Evolutionary conservation across 108 stramenopile genomes (phyloP).

Genomic region (Nitzschia sp.): DNA sequence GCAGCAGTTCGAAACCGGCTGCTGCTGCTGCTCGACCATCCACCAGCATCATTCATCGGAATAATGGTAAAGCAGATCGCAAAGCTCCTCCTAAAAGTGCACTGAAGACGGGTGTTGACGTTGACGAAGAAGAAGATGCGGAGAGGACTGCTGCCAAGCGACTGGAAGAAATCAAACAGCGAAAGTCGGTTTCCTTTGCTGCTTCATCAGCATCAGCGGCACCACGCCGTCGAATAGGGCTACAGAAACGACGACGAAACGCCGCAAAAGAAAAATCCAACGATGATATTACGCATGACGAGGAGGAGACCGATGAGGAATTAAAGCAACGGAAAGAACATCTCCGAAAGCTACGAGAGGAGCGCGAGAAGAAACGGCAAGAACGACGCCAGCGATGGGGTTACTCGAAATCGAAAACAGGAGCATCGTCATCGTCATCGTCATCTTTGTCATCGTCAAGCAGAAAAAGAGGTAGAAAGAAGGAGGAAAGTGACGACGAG

Average conservation of each 20-base stretch:
- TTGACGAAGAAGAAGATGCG: neutral
- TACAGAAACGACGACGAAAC: conserved; percentile 23
- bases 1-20: too few species aligned
- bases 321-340: conserved; percentile 7
- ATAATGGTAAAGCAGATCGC: neutral
- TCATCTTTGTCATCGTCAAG: too few species aligned
- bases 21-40: too few species aligned
- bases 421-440: neutral
- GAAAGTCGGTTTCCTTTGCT: conserved; percentile 20
- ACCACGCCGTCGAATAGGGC: conserved; percentile 22
- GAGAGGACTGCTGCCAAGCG: conserved; percentile 3
- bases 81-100: neutral
- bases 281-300: too few species aligned
- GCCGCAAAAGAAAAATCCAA: neutral
- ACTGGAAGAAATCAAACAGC: conserved; percentile 30
- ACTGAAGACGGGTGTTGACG: neutral
- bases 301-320: conserved; percentile 5
- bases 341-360: conserved; percentile 23
- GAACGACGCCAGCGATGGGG: conserved; percentile 11
- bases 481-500: conserved; percentile 8
- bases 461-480: neutral
- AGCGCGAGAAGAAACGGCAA: conserved; percentile 24
- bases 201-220: neutral
- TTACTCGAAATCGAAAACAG: neutral
- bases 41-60: too few species aligned